Evolutionary conservation across 2,329 filamentous ascomycete genomes (phyloP).

Genomic region (Fusarium keratoplasticum): DNA sequence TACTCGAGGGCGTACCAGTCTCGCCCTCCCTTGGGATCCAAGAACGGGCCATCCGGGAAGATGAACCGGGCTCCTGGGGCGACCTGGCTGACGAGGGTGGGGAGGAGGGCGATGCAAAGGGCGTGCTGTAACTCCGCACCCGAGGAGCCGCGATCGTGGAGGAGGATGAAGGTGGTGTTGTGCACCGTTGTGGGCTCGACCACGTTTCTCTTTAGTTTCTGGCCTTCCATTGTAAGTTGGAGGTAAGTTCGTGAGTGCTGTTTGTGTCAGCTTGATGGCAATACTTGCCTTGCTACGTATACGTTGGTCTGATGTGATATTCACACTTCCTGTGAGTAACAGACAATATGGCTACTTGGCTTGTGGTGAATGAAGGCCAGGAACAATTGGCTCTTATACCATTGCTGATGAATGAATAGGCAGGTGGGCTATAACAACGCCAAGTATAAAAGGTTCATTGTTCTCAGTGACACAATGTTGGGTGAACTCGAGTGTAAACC

Average conservation of each 20-base stretch:
- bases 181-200: neutral
- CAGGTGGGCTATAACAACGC: neutral
- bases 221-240: neutral
- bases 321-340: neutral
- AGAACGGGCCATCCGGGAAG: constrained; percentile 2
- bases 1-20: constrained; percentile 2
- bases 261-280: neutral
- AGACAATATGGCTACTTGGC: neutral
- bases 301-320: neutral
- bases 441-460: neutral
- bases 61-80: constrained; percentile 2
- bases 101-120: neutral
- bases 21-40: neutral
- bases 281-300: neutral
- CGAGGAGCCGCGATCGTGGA: constrained; percentile 7
- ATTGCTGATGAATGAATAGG: neutral
- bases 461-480: neutral
- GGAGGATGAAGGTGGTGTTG: constrained; percentile 13
- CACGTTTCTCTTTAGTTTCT: neutral
- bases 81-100: neutral
- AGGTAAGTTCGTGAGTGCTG: neutral
- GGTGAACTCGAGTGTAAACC: neutral
- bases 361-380: neutral
- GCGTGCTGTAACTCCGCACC: neutral
- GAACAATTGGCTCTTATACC: neutral